phyloP scores from a whole-genome alignment of 192 early-diverging fungal genomes.

The Linnemannia exigua region DNA sequence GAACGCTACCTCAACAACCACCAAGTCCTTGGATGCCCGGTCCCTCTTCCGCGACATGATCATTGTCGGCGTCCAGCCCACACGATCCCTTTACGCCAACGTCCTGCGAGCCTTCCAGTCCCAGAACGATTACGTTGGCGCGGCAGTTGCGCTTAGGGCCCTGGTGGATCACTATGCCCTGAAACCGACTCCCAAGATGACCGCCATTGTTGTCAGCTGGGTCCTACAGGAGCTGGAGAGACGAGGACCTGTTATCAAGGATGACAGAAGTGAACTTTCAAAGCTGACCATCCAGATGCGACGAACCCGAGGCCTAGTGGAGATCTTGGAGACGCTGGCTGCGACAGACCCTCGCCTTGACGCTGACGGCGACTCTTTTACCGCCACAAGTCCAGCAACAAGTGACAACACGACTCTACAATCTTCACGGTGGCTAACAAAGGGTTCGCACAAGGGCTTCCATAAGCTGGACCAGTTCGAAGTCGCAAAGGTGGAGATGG shows the following conservation, averaged over 20 bases:
- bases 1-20: constrained; percentile 4
- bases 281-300: constrained; percentile 34
- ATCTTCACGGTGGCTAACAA: background rate
- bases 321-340: constrained; percentile 38
- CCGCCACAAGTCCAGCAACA: background rate
- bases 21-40: constrained; percentile 13
- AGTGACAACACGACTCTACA: background rate
- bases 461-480: background rate
- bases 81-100: constrained; percentile 37
- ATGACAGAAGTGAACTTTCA: constrained; percentile 15
- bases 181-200: constrained; percentile 48
- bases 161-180: constrained; percentile 34
- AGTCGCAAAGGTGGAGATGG: constrained; percentile 35
- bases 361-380: background rate
- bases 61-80: constrained; percentile 43
- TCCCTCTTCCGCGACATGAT: constrained; percentile 50
- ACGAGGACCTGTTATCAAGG: constrained; percentile 5
- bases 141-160: constrained; percentile 27
- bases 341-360: background rate
- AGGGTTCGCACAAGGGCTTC: background rate
- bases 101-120: constrained; percentile 42
- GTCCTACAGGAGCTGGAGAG: constrained; percentile 27
- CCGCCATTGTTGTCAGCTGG: constrained; percentile 39
- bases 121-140: constrained; percentile 34
- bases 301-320: constrained; percentile 30